Conservation (phyloP, 805 yeast genomes). For the Monosporozyma yasuniensis region DNA sequence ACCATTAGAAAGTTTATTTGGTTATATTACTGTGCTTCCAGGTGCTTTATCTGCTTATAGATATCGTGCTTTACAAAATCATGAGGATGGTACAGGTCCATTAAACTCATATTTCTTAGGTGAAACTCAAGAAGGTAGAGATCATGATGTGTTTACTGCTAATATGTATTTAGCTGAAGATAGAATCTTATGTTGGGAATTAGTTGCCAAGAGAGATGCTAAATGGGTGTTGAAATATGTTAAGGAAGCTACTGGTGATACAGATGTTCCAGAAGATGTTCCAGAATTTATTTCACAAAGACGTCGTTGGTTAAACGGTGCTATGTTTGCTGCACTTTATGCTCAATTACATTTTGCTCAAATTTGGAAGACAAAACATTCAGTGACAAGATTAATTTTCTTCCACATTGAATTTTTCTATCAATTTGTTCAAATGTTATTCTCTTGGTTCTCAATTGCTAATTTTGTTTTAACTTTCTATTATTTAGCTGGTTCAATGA, state of each 20-base stretch:
- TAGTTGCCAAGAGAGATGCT: conserved; percentile 74
- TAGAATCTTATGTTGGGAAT: conserved; percentile 92
- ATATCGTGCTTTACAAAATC: conserved; percentile 75
- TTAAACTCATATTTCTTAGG: conserved; percentile 83
- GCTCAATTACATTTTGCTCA: conserved; percentile 78
- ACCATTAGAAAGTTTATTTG: conserved; percentile 86
- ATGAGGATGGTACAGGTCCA: conserved; percentile 90
- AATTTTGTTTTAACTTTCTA: conserved; percentile 90
- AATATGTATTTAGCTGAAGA: conserved; percentile 97
- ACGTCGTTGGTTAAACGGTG: conserved; percentile 98
- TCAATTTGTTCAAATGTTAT: conserved; percentile 69
- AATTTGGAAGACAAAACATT: conserved; percentile 85
- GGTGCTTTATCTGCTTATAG: conserved; percentile 95
- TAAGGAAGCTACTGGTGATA: conserved; percentile 87
- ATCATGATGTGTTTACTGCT: conserved; percentile 81
- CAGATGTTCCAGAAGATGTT: conserved; percentile 91
- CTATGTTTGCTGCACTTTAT: conserved; percentile 90
- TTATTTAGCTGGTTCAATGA: conserved; percentile 81
- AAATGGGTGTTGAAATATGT: conserved; percentile 90
- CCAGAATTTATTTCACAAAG: conserved; percentile 95
- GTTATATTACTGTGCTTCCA: conserved; percentile 87
- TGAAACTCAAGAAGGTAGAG: conserved; percentile 50
- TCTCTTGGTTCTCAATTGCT: conserved; percentile 87
- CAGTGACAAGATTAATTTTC: conserved; percentile 65
- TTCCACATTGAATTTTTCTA: conserved; percentile 83